A percentile compares a stretch with the other conserved stretches of the same genome.
These are phyloP conservation scores for Linum lewisii DNA, from an alignment of 345 rosid species.

Conservation along the genomic window DNA sequence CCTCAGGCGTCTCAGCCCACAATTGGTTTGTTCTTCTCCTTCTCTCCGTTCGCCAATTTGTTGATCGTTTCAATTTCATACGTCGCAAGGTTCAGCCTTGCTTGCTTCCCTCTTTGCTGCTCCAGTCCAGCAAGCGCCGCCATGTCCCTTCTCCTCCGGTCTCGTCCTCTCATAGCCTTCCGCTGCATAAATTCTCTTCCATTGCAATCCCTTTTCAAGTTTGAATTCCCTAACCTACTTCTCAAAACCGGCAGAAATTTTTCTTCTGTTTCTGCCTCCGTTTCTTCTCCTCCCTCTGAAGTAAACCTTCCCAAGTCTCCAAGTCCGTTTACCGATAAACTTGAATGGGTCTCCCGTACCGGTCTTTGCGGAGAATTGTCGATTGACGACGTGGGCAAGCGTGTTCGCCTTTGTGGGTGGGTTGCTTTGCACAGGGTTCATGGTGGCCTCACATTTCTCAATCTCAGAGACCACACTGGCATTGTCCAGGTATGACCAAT, in stretches of 20 bases:
- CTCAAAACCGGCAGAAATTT: constrained; percentile 10
- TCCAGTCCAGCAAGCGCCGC: not conserved
- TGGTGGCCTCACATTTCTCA: constrained; percentile 84
- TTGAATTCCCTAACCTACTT: constrained; percentile 13
- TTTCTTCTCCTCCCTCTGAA: constrained; percentile 16
- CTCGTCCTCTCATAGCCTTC: constrained; percentile 29
- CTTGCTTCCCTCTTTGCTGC: not conserved
- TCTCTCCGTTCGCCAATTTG: too few relatives aligned
- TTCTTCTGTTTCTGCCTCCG: constrained; percentile 19
- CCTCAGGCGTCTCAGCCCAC: too few relatives aligned
- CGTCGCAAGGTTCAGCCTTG: too few relatives aligned
- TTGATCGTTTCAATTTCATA: too few relatives aligned
- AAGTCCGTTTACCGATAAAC: constrained; percentile 21
- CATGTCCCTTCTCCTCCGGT: constrained; percentile 35
- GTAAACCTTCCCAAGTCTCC: constrained; percentile 14
- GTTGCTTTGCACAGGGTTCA: constrained; percentile 89
- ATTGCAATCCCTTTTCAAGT: constrained; percentile 9
- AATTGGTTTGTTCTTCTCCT: too few relatives aligned
- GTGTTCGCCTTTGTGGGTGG: constrained; percentile 93
- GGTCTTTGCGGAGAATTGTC: constrained; percentile 60
- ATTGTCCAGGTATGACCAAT: constrained; percentile 59
- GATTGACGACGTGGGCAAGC: constrained; percentile 51
- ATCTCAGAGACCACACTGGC: constrained; percentile 94
- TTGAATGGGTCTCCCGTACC: constrained; percentile 67
- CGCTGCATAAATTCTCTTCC: constrained; percentile 15